Conservation (phyloP, 1,284 basidiomycete species). For the Bondarzewia mesenterica region DNA sequence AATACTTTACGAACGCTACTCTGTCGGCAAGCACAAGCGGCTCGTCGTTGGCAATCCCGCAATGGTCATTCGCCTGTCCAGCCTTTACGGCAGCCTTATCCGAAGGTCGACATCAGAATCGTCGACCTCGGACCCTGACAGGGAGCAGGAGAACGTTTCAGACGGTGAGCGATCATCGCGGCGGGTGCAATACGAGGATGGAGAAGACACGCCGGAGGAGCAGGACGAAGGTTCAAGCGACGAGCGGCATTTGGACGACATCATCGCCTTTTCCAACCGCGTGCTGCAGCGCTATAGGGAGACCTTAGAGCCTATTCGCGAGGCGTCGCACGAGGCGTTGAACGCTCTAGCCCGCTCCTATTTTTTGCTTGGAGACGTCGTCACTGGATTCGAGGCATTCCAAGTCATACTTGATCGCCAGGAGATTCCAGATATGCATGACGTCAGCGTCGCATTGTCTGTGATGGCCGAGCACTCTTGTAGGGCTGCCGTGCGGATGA, state of each 20-base stretch:
- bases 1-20: constrained; percentile 48
- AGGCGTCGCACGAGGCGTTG: constrained; percentile 42
- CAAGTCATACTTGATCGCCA: constrained; percentile 35
- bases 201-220: constrained; percentile 2
- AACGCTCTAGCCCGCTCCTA: constrained; percentile 55
- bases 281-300: constrained; percentile 37
- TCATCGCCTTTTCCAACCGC: constrained; percentile 32
- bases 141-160: neutral
- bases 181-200: neutral
- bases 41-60: constrained; percentile 36
- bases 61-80: constrained; percentile 48
- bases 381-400: constrained; percentile 40
- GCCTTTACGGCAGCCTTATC: constrained; percentile 36
- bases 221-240: neutral
- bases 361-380: constrained; percentile 45
- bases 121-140: neutral
- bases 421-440: constrained; percentile 50
- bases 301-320: constrained; percentile 35
- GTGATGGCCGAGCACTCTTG: constrained; percentile 45
- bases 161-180: neutral
- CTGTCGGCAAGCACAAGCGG: constrained; percentile 30
- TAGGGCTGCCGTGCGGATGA: constrained; percentile 32
- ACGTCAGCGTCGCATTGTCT: constrained; percentile 54
- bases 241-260: constrained; percentile 20
- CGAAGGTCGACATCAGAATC: constrained; percentile 4